phyloP scores from a whole-genome alignment of 352 stramenopile species.

The Phytophthora podocarpi region DNA sequence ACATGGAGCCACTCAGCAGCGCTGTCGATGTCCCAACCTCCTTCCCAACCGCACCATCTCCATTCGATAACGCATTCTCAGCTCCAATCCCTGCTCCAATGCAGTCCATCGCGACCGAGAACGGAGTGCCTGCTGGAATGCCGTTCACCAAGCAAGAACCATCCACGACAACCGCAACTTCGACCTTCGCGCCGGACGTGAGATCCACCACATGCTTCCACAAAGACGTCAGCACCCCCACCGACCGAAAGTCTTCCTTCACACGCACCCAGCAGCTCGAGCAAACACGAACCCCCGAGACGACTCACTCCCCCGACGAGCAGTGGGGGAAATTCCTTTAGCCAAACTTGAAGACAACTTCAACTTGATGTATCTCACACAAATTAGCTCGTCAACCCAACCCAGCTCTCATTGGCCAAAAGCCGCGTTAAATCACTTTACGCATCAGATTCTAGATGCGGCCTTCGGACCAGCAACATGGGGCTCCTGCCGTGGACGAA shows the following conservation, averaged over 20 bases:
- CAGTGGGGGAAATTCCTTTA: constrained; percentile 31
- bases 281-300: constrained; percentile 22
- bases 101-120: not conserved
- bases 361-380: constrained; percentile 29
- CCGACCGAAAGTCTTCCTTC: constrained; percentile 19
- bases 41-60: not conserved
- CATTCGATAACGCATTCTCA: not conserved
- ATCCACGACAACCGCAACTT: not conserved
- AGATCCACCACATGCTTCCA: constrained; percentile 26
- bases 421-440: constrained; percentile 4
- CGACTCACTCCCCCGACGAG: constrained; percentile 11
- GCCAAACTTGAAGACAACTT: constrained; percentile 24
- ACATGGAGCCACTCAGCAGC: not conserved
- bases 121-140: not conserved
- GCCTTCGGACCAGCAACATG: constrained; percentile 8
- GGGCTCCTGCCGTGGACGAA: too few species aligned
- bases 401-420: constrained; percentile 26
- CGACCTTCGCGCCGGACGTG: constrained; percentile 18
- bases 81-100: not conserved
- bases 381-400: not conserved
- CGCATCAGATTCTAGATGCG: constrained; percentile 30
- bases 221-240: constrained; percentile 20
- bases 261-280: constrained; percentile 18
- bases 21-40: not conserved
- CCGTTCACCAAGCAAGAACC: too few species aligned